A percentile compares a stretch with the other conserved stretches of the same genome.
phyloP scores from a whole-genome alignment of 208 protist genomes.

The Phytomonas francai region DNA sequence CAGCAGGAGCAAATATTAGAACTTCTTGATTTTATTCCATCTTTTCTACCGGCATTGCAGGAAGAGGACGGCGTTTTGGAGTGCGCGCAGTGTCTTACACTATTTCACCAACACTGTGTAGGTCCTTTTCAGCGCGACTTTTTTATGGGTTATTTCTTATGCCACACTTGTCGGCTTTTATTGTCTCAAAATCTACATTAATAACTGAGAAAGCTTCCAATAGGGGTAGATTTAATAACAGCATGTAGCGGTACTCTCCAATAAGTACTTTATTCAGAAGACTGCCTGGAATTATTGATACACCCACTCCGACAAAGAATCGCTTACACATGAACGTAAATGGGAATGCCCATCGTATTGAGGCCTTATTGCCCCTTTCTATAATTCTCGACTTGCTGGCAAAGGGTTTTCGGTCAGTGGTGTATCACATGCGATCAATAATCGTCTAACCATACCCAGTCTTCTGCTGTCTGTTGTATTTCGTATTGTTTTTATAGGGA shows the following conservation, averaged over 20 bases:
- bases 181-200: background rate
- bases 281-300: background rate
- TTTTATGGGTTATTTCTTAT: conserved; percentile 41
- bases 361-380: background rate
- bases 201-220: background rate
- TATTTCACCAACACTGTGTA: conserved; percentile 75
- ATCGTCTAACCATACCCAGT: background rate
- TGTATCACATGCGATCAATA: background rate
- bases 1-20: background rate
- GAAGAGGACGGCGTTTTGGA: conserved; percentile 69
- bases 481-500: background rate
- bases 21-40: conserved; percentile 1
- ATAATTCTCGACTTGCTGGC: background rate
- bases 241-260: background rate
- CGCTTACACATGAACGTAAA: background rate
- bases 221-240: background rate
- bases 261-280: background rate
- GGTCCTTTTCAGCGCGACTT: conserved; percentile 55
- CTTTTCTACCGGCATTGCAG: conserved; percentile 19
- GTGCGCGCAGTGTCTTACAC: conserved; percentile 57
- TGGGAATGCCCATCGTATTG: background rate
- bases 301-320: background rate
- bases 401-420: background rate
- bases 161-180: conserved; percentile 62
- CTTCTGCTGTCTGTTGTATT: background rate